phyloP scores from a whole-genome alignment of 1,284 basidiomycete genomes.

The Ganoderma sinense region DNA sequence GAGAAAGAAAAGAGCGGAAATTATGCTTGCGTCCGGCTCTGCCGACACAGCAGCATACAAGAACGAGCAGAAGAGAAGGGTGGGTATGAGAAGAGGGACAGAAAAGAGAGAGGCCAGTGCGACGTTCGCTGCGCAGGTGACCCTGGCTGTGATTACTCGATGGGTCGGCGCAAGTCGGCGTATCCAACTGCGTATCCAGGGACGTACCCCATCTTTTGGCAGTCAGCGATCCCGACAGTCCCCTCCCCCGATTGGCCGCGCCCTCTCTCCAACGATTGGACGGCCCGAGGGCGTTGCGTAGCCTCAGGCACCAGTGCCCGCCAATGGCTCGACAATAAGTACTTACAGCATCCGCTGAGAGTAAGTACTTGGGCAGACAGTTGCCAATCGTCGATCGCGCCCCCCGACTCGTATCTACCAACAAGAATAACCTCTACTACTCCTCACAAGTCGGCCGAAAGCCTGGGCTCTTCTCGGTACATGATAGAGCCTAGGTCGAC shows the following conservation, averaged over 20 bases:
- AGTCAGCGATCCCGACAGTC: background rate
- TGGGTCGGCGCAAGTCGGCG: background rate
- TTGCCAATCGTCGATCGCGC: background rate
- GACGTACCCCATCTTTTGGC: slow-evolving; percentile 1
- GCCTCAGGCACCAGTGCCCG: background rate
- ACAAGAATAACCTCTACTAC: background rate
- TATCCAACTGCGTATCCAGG: slow-evolving; percentile 16
- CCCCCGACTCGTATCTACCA: background rate
- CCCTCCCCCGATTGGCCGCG: slow-evolving; percentile 13
- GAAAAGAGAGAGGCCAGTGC: slow-evolving; percentile 8
- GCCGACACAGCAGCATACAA: slow-evolving; percentile 35
- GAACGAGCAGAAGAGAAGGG: slow-evolving; percentile 16
- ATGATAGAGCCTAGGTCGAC: slow-evolving; percentile 80
- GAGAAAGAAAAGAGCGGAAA: slow-evolving; percentile 26
- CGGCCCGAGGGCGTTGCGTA: slow-evolving; percentile 13
- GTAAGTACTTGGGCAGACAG: background rate
- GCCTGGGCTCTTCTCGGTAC: slow-evolving; percentile 56
- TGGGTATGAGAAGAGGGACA: slow-evolving; percentile 10
- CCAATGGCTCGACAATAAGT: too few species aligned
- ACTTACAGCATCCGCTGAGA: background rate
- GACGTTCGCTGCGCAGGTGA: background rate
- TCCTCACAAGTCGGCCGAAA: slow-evolving; percentile 21
- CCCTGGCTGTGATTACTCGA: slow-evolving; percentile 2
- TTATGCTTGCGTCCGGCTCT: slow-evolving; percentile 47
- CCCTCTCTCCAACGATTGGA: slow-evolving; percentile 1